Evolutionary conservation across 2,329 filamentous ascomycete genomes (phyloP), one percentile per base, ranked within the genome.

Genomic region (Colletotrichum cereale): DNA sequence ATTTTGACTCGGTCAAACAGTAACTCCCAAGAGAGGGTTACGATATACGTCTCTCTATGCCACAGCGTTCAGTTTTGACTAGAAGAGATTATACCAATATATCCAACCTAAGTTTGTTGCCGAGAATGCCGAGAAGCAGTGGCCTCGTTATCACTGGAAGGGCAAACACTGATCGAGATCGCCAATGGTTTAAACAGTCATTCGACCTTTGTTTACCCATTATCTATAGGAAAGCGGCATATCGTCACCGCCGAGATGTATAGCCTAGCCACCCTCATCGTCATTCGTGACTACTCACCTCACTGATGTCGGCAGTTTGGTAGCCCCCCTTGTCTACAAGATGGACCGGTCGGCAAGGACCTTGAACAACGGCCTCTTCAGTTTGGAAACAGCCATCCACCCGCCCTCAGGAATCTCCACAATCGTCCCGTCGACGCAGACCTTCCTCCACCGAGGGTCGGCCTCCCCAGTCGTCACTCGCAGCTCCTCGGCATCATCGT

Each of bases 371-470:
- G 80, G 78, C 52, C 77, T 75, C 11, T 80, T 78, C 31, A 88
- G 85, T 76, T 83, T 87, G 73, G 80, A 81, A 0, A 97, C 87
- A 71, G 89, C 88, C 80, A 97, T 88, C 86, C 89, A 91, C 0
- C 95, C 95, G 2, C 87, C 90, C 62, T 85, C 80, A 26, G 92
- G 91, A 0, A 97, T 83, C 70, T 89, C 87, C 3, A 98, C 89
- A 76, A 97, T 97, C 64, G 92, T 94, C 3, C 96, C 96, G 80
- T 98, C 96, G n/a, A 98, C 86, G 79, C 96, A 98, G 18, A 97
- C 88, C 77, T 95, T 90, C 72, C 96, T 86, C 95, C 95, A 98
- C 63, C 90, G 85, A 56, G 84, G 84, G n/a, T 94, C 90, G 21
- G 88, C 84, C 77, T 96, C 93, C 1, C 84, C 73, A 44, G 94